Conservation (phyloP, 345 rosid genomes). For the Eucalyptus polyanthemos region DNA sequence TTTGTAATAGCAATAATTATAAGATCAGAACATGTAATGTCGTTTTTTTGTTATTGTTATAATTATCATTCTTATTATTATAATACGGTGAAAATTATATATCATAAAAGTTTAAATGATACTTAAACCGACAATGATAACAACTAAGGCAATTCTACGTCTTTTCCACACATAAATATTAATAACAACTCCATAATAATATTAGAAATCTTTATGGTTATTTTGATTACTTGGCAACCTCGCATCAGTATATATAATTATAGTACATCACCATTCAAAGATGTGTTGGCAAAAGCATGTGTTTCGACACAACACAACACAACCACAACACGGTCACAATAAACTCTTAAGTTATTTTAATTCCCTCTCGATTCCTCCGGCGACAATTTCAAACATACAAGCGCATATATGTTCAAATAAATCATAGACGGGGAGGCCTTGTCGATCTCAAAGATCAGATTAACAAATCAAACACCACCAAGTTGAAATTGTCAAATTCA, state of each 20-base stretch:
- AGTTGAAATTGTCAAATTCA: neutral
- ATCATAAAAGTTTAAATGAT: neutral
- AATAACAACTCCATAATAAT: neutral
- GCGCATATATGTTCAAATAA: neutral
- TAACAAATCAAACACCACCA: neutral
- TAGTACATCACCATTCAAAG: neutral
- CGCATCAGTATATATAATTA: neutral
- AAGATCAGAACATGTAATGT: neutral
- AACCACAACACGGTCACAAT: neutral
- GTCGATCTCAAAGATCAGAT: neutral
- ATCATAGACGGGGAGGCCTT: neutral
- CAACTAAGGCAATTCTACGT: neutral
- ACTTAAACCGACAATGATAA: neutral
- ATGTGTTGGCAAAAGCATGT: neutral
- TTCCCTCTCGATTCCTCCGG: neutral
- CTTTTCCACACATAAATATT: neutral
- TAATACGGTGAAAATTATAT: neutral
- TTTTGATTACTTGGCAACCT: neutral
- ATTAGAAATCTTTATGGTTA: neutral
- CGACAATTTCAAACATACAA: neutral
- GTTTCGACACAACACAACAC: neutral
- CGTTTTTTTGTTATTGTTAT: neutral
- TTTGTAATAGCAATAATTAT: neutral
- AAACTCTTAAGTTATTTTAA: neutral
- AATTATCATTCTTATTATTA: neutral